Percentiles rank a stretch among this genome's conserved stretches.
Conservation (phyloP, 1,284 basidiomycete species). For the Entoloma clypeatum region DNA sequence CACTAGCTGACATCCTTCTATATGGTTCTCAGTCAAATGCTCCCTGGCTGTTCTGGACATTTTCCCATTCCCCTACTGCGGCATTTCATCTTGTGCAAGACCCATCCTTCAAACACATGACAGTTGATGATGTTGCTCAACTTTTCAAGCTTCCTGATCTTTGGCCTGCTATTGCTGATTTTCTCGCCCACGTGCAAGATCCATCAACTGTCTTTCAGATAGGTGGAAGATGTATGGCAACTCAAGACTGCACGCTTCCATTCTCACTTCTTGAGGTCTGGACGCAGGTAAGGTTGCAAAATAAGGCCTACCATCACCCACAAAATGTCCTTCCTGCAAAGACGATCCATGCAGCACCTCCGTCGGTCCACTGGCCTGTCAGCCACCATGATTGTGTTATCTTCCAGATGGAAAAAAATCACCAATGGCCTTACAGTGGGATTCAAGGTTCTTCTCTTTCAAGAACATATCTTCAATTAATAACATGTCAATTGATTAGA, state of each 20-base stretch:
- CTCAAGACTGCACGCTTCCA: neutral
- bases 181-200: neutral
- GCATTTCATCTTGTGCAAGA: conserved; percentile 5
- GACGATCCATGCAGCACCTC: no score
- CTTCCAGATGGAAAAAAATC: no score
- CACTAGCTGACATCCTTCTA: neutral
- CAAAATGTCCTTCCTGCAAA: no score
- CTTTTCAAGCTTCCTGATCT: conserved; percentile 4
- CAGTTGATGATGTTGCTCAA: conserved; percentile 3
- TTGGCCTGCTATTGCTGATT: conserved; percentile 1
- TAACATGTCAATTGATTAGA: no score
- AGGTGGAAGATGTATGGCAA: neutral
- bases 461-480: no score
- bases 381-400: no score
- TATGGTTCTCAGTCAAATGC: neutral
- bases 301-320: neutral
- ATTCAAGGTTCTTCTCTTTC: no score
- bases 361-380: no score
- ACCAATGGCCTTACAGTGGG: no score
- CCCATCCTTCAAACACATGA: conserved; percentile 3
- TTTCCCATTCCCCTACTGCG: neutral
- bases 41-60: neutral
- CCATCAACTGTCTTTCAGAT: neutral
- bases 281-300: neutral
- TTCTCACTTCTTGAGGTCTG: neutral